Evolutionary conservation across 768 basidiomycete species (phyloP).

Genomic region (Pisolithus albus): DNA sequence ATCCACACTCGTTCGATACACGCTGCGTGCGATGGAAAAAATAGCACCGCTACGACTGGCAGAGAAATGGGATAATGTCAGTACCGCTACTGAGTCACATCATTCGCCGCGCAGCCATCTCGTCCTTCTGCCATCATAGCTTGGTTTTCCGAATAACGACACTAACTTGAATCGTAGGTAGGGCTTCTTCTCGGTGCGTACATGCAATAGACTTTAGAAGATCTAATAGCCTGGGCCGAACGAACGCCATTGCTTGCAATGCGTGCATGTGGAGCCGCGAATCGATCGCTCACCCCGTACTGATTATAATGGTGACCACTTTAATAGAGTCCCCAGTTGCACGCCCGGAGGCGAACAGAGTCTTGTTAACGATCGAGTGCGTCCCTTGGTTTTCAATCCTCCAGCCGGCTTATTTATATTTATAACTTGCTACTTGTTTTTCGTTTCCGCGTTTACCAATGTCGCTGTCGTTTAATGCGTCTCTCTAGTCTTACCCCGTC

Average conservation of each 20-base stretch:
- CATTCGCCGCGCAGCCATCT: too few relatives aligned
- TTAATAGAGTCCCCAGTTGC: constrained; percentile 48
- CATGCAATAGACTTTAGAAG: constrained; percentile 1
- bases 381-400: constrained; percentile 10
- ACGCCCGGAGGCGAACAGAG: constrained; percentile 38
- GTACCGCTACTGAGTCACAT: constrained; percentile 20
- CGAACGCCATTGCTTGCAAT: not conserved
- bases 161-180: constrained; percentile 37
- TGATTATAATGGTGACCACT: not conserved
- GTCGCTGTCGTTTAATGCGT: constrained; percentile 11
- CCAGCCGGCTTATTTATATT: not conserved
- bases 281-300: too few relatives aligned
- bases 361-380: constrained; percentile 71
- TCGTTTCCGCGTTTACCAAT: too few relatives aligned
- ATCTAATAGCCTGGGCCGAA: not conserved
- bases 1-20: constrained; percentile 32
- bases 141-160: not conserved
- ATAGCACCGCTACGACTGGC: constrained; percentile 85
- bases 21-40: constrained; percentile 66
- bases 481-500: constrained; percentile 59
- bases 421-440: too few relatives aligned
- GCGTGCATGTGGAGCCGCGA: too few relatives aligned
- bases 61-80: constrained; percentile 91
- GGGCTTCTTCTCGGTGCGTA: constrained; percentile 64
- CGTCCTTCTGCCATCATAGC: too few relatives aligned